Evolutionary conservation across 2,329 filamentous ascomycete genomes (phyloP).

Genomic region (Volutella citrinella): DNA sequence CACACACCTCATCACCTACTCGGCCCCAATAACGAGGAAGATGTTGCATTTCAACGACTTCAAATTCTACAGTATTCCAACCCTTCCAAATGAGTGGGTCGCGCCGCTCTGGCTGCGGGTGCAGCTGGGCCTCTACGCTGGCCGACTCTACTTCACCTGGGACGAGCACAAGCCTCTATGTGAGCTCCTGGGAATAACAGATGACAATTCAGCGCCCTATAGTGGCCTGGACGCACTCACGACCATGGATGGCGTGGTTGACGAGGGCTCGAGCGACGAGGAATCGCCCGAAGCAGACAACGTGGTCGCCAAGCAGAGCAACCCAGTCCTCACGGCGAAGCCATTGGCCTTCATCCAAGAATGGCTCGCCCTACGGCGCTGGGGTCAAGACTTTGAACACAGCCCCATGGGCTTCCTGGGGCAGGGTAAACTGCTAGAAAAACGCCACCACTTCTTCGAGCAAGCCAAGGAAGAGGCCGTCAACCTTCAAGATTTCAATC

Average conservation of each 20-base stretch:
- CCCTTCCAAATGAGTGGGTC: slow-evolving; percentile 40
- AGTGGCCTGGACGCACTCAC: not conserved
- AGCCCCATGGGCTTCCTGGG: slow-evolving; percentile 59
- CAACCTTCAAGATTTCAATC: slow-evolving; percentile 1
- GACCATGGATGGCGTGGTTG: not conserved
- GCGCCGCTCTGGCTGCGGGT: slow-evolving; percentile 52
- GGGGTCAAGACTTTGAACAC: slow-evolving; percentile 54
- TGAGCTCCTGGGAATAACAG: slow-evolving; percentile 29
- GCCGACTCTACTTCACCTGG: slow-evolving; percentile 57
- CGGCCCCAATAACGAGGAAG: slow-evolving; percentile 42
- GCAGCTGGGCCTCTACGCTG: slow-evolving; percentile 59
- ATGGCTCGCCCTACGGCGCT: slow-evolving; percentile 53
- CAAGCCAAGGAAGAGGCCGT: slow-evolving; percentile 2
- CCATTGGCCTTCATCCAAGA: slow-evolving; percentile 51
- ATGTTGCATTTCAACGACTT: slow-evolving; percentile 61
- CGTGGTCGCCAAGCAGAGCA: not conserved
- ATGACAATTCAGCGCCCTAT: not conserved
- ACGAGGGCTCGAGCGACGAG: not conserved
- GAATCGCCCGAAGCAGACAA: not conserved
- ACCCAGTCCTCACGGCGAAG: slow-evolving; percentile 19
- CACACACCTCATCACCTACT: slow-evolving; percentile 48
- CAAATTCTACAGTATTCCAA: slow-evolving; percentile 50
- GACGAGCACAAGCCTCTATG: slow-evolving; percentile 39
- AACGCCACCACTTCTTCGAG: slow-evolving; percentile 51
- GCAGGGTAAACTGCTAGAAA: slow-evolving; percentile 46